Percentiles rank a stretch among this genome's conserved stretches.
Conservation (phyloP, 768 basidiomycete genomes). For the Russula virescens region DNA sequence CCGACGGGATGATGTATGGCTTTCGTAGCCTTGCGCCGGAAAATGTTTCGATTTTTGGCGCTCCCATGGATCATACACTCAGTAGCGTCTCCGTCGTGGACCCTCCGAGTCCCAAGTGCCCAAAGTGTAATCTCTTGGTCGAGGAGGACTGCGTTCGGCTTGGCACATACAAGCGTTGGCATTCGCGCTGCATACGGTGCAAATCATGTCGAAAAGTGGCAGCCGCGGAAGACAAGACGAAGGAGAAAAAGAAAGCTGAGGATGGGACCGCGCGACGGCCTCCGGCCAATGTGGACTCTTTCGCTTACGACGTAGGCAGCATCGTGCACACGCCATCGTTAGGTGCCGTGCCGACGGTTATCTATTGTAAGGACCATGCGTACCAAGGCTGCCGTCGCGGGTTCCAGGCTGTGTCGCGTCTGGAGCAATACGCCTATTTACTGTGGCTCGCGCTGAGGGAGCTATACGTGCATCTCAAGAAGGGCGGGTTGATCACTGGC, state of each 20-base stretch:
- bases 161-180: slow-evolving; percentile 97
- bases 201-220: slow-evolving; percentile 71
- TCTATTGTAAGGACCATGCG: slow-evolving; percentile 76
- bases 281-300: slow-evolving; percentile 74
- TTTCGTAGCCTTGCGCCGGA: slow-evolving; percentile 89
- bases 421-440: slow-evolving; percentile 97
- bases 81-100: slow-evolving; percentile 52
- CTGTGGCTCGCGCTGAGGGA: slow-evolving; percentile 91
- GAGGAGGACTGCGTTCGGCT: slow-evolving; percentile 96
- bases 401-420: slow-evolving; percentile 85
- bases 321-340: slow-evolving; percentile 62
- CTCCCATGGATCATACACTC: slow-evolving; percentile 41
- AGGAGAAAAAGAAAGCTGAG: slow-evolving; percentile 40
- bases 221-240: slow-evolving; percentile 32
- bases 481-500: slow-evolving; percentile 67
- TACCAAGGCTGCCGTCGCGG: slow-evolving; percentile 61
- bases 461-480: slow-evolving; percentile 80
- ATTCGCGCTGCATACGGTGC: slow-evolving; percentile 90
- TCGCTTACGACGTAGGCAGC: slow-evolving; percentile 70
- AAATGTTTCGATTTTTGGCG: slow-evolving; percentile 64
- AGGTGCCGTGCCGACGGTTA: slow-evolving; percentile 66
- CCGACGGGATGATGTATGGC: slow-evolving; percentile 87
- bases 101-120: slow-evolving; percentile 86
- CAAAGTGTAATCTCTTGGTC: slow-evolving; percentile 82
- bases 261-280: slow-evolving; percentile 56